These are phyloP conservation scores for Phytopythium mirpurense DNA, from an alignment of 352 stramenopile genomes.

Conservation along the genomic window DNA sequence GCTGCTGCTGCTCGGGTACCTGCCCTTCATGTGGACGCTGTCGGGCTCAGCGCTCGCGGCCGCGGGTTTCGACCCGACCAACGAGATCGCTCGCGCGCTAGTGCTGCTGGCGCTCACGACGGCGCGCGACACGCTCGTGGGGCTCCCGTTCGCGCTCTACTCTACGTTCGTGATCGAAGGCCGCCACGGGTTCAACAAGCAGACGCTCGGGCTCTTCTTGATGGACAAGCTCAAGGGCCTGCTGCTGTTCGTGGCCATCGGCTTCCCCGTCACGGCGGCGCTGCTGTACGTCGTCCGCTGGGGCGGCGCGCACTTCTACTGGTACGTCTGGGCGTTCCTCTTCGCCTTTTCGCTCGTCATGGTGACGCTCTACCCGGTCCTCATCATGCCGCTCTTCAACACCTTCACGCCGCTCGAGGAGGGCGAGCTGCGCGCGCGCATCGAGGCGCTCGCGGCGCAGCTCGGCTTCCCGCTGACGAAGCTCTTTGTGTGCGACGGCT, in stretches of 20 bases:
- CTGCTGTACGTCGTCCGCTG: constrained; percentile 73
- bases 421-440: constrained; percentile 87
- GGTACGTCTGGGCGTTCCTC: constrained; percentile 96
- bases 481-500: constrained; percentile 97
- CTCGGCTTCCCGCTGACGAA: constrained; percentile 96
- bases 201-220: constrained; percentile 92
- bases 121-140: constrained; percentile 49
- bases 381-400: constrained; percentile 99
- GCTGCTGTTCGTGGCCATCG: constrained; percentile 79
- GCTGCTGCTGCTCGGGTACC: constrained; percentile 89
- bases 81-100: constrained; percentile 85
- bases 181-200: constrained; percentile 98
- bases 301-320: constrained; percentile 68
- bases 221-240: constrained; percentile 95
- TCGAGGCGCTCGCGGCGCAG: constrained; percentile 88
- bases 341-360: constrained; percentile 93
- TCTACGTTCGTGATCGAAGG: constrained; percentile 96
- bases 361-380: constrained; percentile 93
- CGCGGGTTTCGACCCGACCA: constrained; percentile 45
- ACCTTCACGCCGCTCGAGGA: constrained; percentile 89
- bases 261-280: constrained; percentile 52
- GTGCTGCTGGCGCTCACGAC: constrained; percentile 67
- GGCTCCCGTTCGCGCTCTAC: constrained; percentile 82
- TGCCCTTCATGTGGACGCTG: constrained; percentile 92
- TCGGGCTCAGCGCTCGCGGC: constrained; percentile 54